Evolutionary conservation across 2,329 filamentous ascomycete species (phyloP), one percentile per base, ranked within the genome.

Genomic region (Talaromyces sp.): DNA sequence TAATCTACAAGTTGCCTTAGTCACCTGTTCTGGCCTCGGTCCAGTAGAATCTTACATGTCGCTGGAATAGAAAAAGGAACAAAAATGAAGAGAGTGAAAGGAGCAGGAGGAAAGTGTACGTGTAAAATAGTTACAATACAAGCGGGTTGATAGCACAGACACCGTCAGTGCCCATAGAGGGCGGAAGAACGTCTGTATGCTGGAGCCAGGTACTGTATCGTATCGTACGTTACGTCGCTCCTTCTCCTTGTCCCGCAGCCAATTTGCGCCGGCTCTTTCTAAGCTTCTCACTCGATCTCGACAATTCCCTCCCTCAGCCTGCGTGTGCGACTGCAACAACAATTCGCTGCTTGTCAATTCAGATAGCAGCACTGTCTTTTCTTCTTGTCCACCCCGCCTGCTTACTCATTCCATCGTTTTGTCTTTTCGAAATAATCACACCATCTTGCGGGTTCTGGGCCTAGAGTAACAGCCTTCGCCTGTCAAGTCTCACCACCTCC

Each of bases 341-440:
- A 37, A 31, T 11, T 18, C 25, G 46, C 50, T 23, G 31, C 31
- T 37, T 16, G 12, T 35, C 28, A 37, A 21, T 21, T 54, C 11
- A 11, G 21, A 58, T 31, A n/a, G 44, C 46, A 39, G 25, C 40
- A 31, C 23, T 33, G 40, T 58, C 39, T 31, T 44, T 28, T 46
- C 56, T 33, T 23, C 39, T 23, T 57, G 21, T 11, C 21, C 35
- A n/a, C 54, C 50, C 31, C 50, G 31, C 50, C 31, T 21, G 18
- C 31, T 54, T 54, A 54, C 50, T 28, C 48, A 40, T 39, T 40
- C 37, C 35, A 18, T 31, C 28, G 44, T 42, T 44, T 25, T 28
- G 33, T 56, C 18, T 25, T 44, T 3, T 31, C 33, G 23, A 31
- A 44, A 25, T 42, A 12, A 58, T 16, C 50, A 60, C 50, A 65